Percentiles rank a stretch among this genome's conserved stretches.
phyloP scores from a whole-genome alignment of 345 rosid genomes.

The Acer negundo region DNA sequence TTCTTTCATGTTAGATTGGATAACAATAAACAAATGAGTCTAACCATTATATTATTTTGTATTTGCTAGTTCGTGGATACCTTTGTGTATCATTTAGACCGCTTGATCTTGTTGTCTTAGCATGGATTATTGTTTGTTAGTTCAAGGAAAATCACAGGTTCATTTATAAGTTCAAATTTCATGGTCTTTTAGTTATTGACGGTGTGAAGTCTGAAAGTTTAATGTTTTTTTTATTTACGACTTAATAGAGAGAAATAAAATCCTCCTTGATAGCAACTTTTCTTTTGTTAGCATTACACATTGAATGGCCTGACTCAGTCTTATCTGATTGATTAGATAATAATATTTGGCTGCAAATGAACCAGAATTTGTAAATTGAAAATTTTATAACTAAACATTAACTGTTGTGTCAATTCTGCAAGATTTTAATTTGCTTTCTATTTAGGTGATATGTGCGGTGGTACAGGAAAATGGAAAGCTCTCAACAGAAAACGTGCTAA shows the following conservation, averaged over 20 bases:
- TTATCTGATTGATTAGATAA: not conserved
- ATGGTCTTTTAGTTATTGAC: not conserved
- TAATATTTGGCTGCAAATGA: not conserved
- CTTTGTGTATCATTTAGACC: not conserved
- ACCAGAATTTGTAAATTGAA: not conserved
- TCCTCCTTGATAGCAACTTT: not conserved
- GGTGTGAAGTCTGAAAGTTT: not conserved
- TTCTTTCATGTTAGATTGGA: not conserved
- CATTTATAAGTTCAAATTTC: not conserved
- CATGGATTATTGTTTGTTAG: not conserved
- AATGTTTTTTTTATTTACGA: not conserved
- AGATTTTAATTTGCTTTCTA: slow-evolving; percentile 26
- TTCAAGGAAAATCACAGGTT: not conserved
- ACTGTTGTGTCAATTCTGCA: not conserved
- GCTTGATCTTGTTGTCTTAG: not conserved
- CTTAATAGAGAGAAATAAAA: not conserved
- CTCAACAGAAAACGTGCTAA: slow-evolving; percentile 93
- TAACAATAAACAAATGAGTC: not conserved
- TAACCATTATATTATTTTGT: not conserved
- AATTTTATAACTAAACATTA: not conserved
- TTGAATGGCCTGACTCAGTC: not conserved
- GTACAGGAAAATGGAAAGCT: slow-evolving; percentile 99
- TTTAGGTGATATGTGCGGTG: slow-evolving; percentile 98
- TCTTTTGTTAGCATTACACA: not conserved
- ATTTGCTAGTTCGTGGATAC: not conserved